Conservation (phyloP, 495 filamentous ascomycete genomes). For the Hyaloscypha bicolor region DNA sequence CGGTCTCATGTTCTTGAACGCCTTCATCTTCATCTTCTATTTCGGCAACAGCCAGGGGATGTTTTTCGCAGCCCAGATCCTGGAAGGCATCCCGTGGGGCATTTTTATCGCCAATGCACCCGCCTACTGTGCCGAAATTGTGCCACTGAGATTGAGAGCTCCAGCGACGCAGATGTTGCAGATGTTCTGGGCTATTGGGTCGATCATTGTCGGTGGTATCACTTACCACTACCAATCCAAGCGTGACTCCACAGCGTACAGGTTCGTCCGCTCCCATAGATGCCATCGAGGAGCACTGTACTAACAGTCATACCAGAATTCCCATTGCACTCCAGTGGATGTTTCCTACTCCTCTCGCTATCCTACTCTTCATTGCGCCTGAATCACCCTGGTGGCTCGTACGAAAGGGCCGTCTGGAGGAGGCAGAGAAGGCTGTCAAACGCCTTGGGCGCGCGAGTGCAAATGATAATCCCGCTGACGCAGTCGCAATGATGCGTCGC, state of each 20-base stretch:
- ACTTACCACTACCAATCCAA: conserved; percentile 32
- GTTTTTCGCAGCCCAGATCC: conserved; percentile 51
- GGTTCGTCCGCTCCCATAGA: conserved; percentile 39
- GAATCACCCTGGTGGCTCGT: conserved; percentile 58
- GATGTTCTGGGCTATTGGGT: conserved; percentile 71
- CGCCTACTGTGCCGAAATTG: conserved; percentile 42
- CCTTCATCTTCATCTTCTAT: conserved; percentile 53
- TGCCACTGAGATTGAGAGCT: conserved; percentile 21
- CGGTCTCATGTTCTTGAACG: conserved; percentile 44
- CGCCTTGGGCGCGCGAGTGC: conserved; percentile 50
- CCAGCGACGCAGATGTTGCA: conserved; percentile 41
- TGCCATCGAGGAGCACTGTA: conserved; percentile 24
- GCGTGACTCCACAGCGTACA: conserved; percentile 9
- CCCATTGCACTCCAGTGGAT: conserved; percentile 59
- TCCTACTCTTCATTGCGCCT: conserved; percentile 45
- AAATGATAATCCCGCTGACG: conserved; percentile 36
- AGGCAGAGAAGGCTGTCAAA: conserved; percentile 51
- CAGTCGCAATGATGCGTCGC: conserved; percentile 58
- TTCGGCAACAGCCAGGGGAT: conserved; percentile 48
- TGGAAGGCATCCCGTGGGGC: conserved; percentile 75
- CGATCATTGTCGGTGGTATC: conserved; percentile 65
- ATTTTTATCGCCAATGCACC: conserved; percentile 56
- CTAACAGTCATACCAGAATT: conserved; percentile 49
- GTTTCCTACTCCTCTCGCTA: conserved; percentile 51
- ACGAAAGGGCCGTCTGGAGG: conserved; percentile 54